Percentiles rank a stretch among this genome's conserved stretches.
These are phyloP conservation scores for Cynanchum wilfordii DNA, from an alignment of 257 asterid species.

Conservation along the genomic window DNA sequence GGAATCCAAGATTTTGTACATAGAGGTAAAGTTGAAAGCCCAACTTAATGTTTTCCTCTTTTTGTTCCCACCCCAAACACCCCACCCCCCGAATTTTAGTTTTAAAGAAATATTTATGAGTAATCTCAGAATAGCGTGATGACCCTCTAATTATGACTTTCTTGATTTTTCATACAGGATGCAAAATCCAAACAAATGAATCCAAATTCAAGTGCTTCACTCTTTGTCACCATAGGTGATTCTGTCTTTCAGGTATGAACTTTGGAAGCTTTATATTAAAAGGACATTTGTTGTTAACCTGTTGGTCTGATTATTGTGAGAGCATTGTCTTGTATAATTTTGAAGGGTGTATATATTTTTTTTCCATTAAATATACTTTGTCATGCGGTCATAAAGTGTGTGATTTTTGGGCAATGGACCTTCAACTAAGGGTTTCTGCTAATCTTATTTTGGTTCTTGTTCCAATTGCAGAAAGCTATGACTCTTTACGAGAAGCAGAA, in stretches of 20 bases:
- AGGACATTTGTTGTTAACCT: neutral
- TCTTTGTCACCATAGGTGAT: conserved; percentile 49
- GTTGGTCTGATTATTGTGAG: neutral
- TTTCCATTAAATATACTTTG: neutral
- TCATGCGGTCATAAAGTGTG: neutral
- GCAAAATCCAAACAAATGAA: conserved; percentile 31
- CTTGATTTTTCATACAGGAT: conserved; percentile 36
- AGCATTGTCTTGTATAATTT: neutral
- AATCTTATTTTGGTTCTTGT: conserved; percentile 5
- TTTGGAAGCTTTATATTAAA: neutral
- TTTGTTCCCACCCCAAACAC: neutral
- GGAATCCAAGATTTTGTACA: conserved; percentile 38
- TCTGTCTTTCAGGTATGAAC: conserved; percentile 68
- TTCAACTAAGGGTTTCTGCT: conserved; percentile 1
- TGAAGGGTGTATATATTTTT: neutral
- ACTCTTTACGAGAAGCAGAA: conserved; percentile 62
- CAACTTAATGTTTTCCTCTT: conserved; percentile 8
- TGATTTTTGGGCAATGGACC: neutral
- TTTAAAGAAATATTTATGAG: too few species aligned
- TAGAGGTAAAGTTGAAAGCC: conserved; percentile 54
- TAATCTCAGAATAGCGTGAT: neutral
- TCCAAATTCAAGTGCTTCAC: conserved; percentile 25
- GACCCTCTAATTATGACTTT: neutral
- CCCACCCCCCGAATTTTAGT: too few species aligned
- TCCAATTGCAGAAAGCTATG: conserved; percentile 65